These are phyloP conservation scores for Cylindrodendrum hubeiense DNA, from an alignment of 2,329 filamentous ascomycete species.

Conservation along the genomic window DNA sequence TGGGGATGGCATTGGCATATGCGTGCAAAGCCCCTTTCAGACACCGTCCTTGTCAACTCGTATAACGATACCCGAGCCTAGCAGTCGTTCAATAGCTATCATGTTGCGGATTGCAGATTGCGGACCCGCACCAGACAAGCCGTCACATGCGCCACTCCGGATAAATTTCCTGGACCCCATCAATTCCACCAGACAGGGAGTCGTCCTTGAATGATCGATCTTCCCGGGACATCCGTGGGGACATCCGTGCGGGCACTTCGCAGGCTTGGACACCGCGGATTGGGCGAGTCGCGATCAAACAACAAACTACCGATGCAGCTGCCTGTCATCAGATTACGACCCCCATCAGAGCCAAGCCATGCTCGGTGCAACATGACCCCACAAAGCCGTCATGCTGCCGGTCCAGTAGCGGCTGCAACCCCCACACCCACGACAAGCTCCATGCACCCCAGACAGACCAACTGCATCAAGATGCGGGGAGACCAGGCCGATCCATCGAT, in stretches of 20 bases:
- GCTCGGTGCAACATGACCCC: background rate
- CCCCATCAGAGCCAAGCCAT: conserved; percentile 10
- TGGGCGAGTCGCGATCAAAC: conserved; percentile 10
- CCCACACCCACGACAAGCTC: conserved; percentile 9
- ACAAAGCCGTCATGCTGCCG: conserved; percentile 19
- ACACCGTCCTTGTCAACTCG: background rate
- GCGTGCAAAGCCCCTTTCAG: background rate
- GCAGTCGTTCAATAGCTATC: background rate
- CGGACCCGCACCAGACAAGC: background rate
- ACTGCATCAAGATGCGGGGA: conserved; percentile 32
- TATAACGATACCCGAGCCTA: conserved; percentile 27
- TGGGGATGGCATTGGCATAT: background rate
- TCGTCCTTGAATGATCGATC: conserved; percentile 34
- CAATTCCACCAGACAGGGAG: conserved; percentile 20
- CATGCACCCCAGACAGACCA: conserved; percentile 29
- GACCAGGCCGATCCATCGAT: conserved; percentile 16
- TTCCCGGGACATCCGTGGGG: conserved; percentile 33
- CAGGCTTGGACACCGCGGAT: background rate
- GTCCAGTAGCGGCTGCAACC: conserved; percentile 29
- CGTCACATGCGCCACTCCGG: conserved; percentile 27
- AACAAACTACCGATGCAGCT: conserved; percentile 26
- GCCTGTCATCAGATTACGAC: conserved; percentile 37
- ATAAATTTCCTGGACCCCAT: conserved; percentile 30
- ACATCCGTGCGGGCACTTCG: conserved; percentile 8
- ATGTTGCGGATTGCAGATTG: no score